These are phyloP conservation scores for Heterobasidion occidentale DNA, from an alignment of 1,284 basidiomycete genomes.

Conservation along the genomic window DNA sequence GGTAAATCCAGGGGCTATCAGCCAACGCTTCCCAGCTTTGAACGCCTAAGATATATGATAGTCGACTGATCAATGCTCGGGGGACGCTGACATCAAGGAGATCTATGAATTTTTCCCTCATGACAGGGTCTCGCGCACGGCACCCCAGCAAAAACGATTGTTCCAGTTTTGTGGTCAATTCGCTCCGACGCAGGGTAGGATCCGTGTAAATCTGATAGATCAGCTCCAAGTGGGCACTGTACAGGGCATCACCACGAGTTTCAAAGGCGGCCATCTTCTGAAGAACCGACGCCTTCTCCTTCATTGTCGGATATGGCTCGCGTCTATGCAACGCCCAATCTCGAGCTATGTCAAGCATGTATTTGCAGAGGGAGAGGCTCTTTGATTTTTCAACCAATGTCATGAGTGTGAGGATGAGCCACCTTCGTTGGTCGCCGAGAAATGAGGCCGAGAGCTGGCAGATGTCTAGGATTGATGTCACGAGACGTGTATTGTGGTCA, in stretches of 20 bases:
- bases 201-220: conserved; percentile 95
- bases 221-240: conserved; percentile 82
- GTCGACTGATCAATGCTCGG: conserved; percentile 70
- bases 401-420: conserved; percentile 69
- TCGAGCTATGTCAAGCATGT: conserved; percentile 81
- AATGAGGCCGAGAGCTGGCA: conserved; percentile 57
- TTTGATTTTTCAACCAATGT: conserved; percentile 92
- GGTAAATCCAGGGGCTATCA: conserved; percentile 93
- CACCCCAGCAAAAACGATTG: conserved; percentile 92
- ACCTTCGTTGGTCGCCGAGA: conserved; percentile 65
- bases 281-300: conserved; percentile 90
- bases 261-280: conserved; percentile 92
- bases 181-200: conserved; percentile 79
- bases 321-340: conserved; percentile 85
- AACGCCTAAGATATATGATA: conserved; percentile 89
- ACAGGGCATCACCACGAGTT: conserved; percentile 65
- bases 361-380: conserved; percentile 74
- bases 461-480: conserved; percentile 66
- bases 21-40: conserved; percentile 95
- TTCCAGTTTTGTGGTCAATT: conserved; percentile 91
- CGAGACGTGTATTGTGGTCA: conserved; percentile 54
- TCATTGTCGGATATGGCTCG: conserved; percentile 86
- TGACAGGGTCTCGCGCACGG: conserved; percentile 70
- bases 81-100: conserved; percentile 89
- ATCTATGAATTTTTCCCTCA: conserved; percentile 87